Evolutionary conservation across 2,329 filamentous ascomycete species (phyloP).

Genomic region (Gyromitra esculenta): DNA sequence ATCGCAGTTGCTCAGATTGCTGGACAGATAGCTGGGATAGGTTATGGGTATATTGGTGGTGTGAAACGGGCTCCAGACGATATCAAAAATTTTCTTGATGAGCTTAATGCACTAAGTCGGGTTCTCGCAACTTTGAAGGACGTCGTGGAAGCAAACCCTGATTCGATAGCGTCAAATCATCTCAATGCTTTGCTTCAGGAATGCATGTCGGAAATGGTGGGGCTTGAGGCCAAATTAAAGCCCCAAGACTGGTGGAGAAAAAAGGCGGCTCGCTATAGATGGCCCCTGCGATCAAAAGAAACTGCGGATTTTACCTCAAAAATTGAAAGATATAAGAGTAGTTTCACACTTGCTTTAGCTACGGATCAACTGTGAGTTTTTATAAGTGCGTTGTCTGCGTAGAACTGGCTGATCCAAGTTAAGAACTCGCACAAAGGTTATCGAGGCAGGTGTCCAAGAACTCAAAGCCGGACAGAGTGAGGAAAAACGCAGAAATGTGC

Average conservation of each 20-base stretch:
- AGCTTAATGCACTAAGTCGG: neutral
- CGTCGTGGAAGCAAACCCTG: neutral
- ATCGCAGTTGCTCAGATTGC: conserved; percentile 9
- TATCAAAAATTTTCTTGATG: conserved; percentile 9
- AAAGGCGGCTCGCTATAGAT: conserved; percentile 17
- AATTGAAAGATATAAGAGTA: conserved; percentile 20
- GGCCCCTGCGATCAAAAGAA: conserved; percentile 9
- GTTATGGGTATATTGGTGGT: conserved; percentile 17
- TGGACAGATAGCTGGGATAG: neutral
- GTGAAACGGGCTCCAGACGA: conserved; percentile 9
- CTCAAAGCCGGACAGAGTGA: neutral
- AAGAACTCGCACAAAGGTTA: conserved; percentile 5
- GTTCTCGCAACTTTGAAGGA: conserved; percentile 1
- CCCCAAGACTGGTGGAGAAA: conserved; percentile 18
- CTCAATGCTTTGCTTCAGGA: neutral
- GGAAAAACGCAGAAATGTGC: conserved; percentile 7
- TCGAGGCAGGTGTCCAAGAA: neutral
- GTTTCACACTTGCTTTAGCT: neutral
- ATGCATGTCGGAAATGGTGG: conserved; percentile 10
- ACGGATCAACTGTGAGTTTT: conserved; percentile 6
- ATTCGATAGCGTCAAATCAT: neutral
- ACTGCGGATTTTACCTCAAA: neutral
- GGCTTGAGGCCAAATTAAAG: neutral
- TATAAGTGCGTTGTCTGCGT: neutral
- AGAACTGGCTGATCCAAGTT: neutral